Evolutionary conservation across 2,329 filamentous ascomycete species (phyloP).

Genomic region (Penicillium occitanis): DNA sequence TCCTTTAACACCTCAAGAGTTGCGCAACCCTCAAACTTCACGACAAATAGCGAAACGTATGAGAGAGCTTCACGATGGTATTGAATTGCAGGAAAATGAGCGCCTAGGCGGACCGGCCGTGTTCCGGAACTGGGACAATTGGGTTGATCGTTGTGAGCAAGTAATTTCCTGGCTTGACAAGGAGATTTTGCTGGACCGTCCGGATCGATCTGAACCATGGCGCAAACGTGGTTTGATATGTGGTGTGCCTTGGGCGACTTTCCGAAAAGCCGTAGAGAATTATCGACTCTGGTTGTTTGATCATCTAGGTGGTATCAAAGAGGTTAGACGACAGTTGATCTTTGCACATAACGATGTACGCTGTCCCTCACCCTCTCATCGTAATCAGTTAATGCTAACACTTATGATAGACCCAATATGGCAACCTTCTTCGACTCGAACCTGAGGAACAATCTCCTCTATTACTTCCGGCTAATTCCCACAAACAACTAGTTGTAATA

Average conservation of each 20-base stretch:
- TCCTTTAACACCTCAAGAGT: slow-evolving; percentile 71
- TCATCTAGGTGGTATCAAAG: slow-evolving; percentile 66
- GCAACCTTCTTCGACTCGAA: slow-evolving; percentile 84
- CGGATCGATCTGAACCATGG: slow-evolving; percentile 57
- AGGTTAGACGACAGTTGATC: slow-evolving; percentile 72
- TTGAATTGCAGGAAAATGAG: slow-evolving; percentile 80
- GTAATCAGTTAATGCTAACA: neutral
- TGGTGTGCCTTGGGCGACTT: slow-evolving; percentile 77
- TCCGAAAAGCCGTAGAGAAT: slow-evolving; percentile 70
- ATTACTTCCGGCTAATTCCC: slow-evolving; percentile 82
- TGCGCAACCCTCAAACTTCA: slow-evolving; percentile 79
- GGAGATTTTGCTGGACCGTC: slow-evolving; percentile 55
- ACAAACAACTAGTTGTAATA: slow-evolving; percentile 95
- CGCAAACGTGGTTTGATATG: slow-evolving; percentile 73
- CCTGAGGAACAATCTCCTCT: slow-evolving; percentile 74
- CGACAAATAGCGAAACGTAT: slow-evolving; percentile 96
- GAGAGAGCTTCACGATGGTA: slow-evolving; percentile 90
- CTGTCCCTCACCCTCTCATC: slow-evolving; percentile 20
- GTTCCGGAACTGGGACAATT: slow-evolving; percentile 93
- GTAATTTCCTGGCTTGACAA: slow-evolving; percentile 55
- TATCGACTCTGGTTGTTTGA: slow-evolving; percentile 74
- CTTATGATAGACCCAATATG: slow-evolving; percentile 79
- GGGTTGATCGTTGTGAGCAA: slow-evolving; percentile 65
- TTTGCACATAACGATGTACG: slow-evolving; percentile 98
- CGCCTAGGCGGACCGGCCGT: slow-evolving; percentile 75